These are phyloP conservation scores for Gigaspora rosea DNA, from an alignment of 192 early-diverging fungal species.

Conservation along the genomic window DNA sequence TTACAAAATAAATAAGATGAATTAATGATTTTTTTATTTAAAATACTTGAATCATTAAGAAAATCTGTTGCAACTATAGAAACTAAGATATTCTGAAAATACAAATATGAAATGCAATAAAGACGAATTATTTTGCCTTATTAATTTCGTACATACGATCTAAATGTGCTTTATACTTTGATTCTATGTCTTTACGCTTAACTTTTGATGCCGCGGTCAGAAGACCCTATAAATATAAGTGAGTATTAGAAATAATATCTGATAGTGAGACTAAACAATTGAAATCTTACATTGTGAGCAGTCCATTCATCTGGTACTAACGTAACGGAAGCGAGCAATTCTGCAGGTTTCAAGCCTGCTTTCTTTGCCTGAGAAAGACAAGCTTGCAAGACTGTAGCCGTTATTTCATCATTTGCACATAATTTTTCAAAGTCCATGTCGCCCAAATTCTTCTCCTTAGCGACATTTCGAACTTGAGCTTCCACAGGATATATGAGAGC, in stretches of 20 bases:
- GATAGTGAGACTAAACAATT: background rate
- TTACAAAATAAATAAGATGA: no score
- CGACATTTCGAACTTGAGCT: constrained; percentile 51
- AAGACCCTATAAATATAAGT: constrained; percentile 44
- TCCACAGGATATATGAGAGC: constrained; percentile 75
- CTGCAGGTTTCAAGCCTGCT: constrained; percentile 70
- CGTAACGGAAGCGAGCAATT: constrained; percentile 68
- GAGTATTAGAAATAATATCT: background rate
- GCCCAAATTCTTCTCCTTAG: constrained; percentile 44
- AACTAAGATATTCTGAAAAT: no score
- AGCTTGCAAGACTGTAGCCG: constrained; percentile 48
- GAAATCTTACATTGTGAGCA: constrained; percentile 68
- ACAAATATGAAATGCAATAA: no score
- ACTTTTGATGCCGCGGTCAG: constrained; percentile 97
- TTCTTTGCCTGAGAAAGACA: constrained; percentile 58
- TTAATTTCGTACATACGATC: constrained; percentile 49
- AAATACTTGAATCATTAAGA: no score
- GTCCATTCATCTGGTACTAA: constrained; percentile 87
- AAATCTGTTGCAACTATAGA: no score
- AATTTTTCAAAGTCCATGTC: constrained; percentile 51
- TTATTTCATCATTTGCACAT: constrained; percentile 57
- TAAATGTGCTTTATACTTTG: constrained; percentile 63
- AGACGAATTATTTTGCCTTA: background rate
- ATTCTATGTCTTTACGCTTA: constrained; percentile 76
- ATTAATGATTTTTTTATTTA: no score